Conservation (phyloP, 208 protist species). For the Acanthamoeba divionensis region DNA sequence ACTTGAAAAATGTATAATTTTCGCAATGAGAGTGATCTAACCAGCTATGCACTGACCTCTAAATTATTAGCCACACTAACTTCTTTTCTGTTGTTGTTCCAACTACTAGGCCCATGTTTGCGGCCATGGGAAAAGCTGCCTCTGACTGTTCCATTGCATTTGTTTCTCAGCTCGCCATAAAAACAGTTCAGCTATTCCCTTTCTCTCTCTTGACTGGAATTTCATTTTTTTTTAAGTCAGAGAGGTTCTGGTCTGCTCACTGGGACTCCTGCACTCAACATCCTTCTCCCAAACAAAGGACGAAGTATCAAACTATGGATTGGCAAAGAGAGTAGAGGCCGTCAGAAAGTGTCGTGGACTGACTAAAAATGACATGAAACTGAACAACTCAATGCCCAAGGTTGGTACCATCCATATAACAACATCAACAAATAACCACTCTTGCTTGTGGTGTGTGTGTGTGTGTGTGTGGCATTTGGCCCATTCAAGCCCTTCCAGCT, state of each 20-base stretch:
- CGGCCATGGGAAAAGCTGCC: slow-evolving; percentile 43
- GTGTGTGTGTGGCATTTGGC: too few relatives aligned
- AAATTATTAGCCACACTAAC: too few relatives aligned
- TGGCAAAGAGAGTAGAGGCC: slow-evolving; percentile 59
- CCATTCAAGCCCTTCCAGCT: too few relatives aligned
- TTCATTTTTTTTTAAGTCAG: too few relatives aligned
- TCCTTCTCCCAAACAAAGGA: too few relatives aligned
- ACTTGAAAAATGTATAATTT: background rate
- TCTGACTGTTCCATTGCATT: slow-evolving; percentile 55
- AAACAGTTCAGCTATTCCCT: background rate
- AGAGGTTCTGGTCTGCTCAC: too few relatives aligned
- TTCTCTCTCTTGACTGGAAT: background rate
- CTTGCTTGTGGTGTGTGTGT: too few relatives aligned
- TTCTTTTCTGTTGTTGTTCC: too few relatives aligned
- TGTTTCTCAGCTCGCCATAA: slow-evolving; percentile 7
- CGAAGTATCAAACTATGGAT: slow-evolving; percentile 47
- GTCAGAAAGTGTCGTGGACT: slow-evolving; percentile 55
- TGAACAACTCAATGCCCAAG: slow-evolving; percentile 61
- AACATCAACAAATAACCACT: background rate
- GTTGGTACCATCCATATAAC: background rate
- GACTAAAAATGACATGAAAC: slow-evolving; percentile 71
- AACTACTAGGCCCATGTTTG: slow-evolving; percentile 72
- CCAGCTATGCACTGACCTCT: too few relatives aligned
- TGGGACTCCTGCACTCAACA: too few relatives aligned
- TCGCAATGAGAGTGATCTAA: too few relatives aligned